Percentiles rank a stretch among this genome's conserved stretches.
Evolutionary conservation across 108 stramenopile genomes (phyloP).

Genomic region (Craspedostauros australis): DNA sequence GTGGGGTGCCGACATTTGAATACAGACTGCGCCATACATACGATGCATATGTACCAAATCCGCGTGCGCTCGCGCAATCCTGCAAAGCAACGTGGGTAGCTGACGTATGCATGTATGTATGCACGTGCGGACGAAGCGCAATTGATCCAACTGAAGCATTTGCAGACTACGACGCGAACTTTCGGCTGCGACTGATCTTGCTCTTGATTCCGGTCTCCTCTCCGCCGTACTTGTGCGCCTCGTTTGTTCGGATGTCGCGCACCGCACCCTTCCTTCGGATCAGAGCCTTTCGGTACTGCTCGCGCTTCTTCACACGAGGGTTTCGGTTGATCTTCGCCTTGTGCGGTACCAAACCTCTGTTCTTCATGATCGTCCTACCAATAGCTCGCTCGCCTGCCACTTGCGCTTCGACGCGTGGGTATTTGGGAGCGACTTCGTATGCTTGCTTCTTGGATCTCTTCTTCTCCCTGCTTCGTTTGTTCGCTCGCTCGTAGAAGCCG

Average conservation of each 20-base stretch:
- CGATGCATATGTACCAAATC: no score
- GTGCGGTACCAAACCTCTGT: slow-evolving; percentile 95
- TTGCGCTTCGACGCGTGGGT: slow-evolving; percentile 55
- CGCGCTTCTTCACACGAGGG: slow-evolving; percentile 96
- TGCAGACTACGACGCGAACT: slow-evolving; percentile 42
- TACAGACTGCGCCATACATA: no score
- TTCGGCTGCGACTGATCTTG: slow-evolving; percentile 75
- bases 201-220: slow-evolving; percentile 90
- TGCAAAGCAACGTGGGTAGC: no score
- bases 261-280: slow-evolving; percentile 94
- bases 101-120: no score
- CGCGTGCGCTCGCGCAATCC: no score
- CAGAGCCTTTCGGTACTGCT: slow-evolving; percentile 90
- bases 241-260: slow-evolving; percentile 77
- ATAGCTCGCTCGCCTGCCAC: slow-evolving; percentile 87
- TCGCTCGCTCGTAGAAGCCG: slow-evolving; percentile 55
- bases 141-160: no score
- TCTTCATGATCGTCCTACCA: slow-evolving; percentile 79
- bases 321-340: slow-evolving; percentile 94
- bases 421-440: slow-evolving; percentile 82
- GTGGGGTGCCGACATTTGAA: no score
- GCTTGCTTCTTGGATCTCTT: slow-evolving; percentile 55
- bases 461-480: slow-evolving; percentile 42
- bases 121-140: no score
- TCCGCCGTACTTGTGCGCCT: slow-evolving; percentile 84